phyloP scores from a whole-genome alignment of 2,329 filamentous ascomycete genomes.

The Stemphylium beticola region DNA sequence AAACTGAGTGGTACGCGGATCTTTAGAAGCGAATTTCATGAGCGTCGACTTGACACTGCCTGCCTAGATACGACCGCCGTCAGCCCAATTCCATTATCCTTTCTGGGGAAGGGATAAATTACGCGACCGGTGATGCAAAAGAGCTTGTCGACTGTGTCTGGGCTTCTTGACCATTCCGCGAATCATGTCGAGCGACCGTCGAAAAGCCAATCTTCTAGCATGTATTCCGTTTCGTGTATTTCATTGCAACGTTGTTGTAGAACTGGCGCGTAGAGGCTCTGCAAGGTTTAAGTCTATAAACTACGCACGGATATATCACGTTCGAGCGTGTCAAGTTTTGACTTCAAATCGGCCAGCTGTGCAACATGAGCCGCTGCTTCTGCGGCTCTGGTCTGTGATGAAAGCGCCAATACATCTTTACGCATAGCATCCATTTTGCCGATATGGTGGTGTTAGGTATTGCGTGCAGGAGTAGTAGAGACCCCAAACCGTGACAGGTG shows the following conservation, averaged over 20 bases:
- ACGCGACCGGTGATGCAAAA: constrained; percentile 23
- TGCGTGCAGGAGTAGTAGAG: too few relatives aligned
- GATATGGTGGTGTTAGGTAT: too few relatives aligned
- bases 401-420: background rate
- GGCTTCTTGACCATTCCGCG: constrained; percentile 13
- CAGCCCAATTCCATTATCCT: too few relatives aligned
- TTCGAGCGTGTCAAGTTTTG: constrained; percentile 12
- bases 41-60: constrained; percentile 58
- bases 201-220: constrained; percentile 19
- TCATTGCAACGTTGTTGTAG: constrained; percentile 3
- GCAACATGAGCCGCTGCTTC: background rate
- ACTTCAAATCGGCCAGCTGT: constrained; percentile 9
- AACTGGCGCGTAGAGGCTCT: constrained; percentile 4
- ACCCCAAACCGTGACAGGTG: too few relatives aligned
- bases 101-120: background rate
- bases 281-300: background rate
- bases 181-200: constrained; percentile 11
- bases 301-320: constrained; percentile 7
- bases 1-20: constrained; percentile 24
- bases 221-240: background rate
- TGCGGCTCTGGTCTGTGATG: background rate
- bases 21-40: constrained; percentile 40
- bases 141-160: background rate
- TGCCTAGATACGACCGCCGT: constrained; percentile 29
- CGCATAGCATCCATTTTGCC: background rate